Conservation (phyloP, 2,329 filamentous ascomycete species). For the Dactylella cylindrospora region DNA sequence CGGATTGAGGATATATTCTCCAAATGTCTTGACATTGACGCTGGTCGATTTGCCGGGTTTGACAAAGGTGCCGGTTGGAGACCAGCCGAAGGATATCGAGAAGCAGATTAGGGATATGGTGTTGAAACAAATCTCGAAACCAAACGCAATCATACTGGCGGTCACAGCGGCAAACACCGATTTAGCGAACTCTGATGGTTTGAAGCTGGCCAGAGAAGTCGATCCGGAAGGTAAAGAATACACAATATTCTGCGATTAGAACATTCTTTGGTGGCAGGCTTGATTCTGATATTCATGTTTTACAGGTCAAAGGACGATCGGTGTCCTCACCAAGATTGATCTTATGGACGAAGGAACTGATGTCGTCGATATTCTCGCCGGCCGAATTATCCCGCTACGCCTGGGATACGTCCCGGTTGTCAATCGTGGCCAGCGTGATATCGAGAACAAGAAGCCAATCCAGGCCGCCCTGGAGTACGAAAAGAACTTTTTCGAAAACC, state of each 20-base stretch:
- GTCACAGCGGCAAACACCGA: constrained; percentile 97
- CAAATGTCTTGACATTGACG: constrained; percentile 94
- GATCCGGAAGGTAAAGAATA: constrained; percentile 75
- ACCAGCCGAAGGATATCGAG: constrained; percentile 96
- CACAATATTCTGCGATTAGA: not conserved
- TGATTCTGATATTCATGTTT: constrained; percentile 7
- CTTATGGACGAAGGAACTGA: constrained; percentile 98
- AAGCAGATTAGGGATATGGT: constrained; percentile 97
- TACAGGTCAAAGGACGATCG: constrained; percentile 78
- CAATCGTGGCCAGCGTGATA: constrained; percentile 95
- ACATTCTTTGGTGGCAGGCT: not conserved
- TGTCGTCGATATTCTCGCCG: constrained; percentile 96
- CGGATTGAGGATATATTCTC: constrained; percentile 97
- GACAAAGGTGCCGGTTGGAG: constrained; percentile 94
- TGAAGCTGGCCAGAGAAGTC: constrained; percentile 94
- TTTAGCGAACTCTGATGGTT: constrained; percentile 95
- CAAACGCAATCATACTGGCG: constrained; percentile 95
- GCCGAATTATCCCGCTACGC: constrained; percentile 91
- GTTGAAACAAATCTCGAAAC: constrained; percentile 96
- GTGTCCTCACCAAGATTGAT: constrained; percentile 97
- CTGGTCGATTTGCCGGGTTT: constrained; percentile 94
- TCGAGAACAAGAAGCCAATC: constrained; percentile 97
- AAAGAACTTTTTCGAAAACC: constrained; percentile 96
- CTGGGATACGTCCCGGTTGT: constrained; percentile 96
- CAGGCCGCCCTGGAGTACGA: constrained; percentile 87